Base-by-base conservation (phyloP, 352 stramenopile genomes). In the Pythium periplocum region DNA sequence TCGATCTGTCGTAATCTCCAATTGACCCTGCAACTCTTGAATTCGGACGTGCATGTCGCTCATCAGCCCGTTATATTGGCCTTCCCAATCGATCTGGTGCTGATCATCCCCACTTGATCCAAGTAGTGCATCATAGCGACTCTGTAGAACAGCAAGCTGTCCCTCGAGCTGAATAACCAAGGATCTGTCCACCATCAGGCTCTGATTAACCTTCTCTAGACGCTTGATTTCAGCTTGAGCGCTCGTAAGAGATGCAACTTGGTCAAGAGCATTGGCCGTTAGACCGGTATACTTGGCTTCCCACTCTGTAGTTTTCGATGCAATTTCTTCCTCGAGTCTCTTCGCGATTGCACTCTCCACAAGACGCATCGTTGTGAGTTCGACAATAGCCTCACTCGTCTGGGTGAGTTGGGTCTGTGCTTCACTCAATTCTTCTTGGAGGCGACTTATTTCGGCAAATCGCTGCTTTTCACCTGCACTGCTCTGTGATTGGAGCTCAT, bases 1-100 rank as follows among this genome's bases (percentile, higher is more conserved):
- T 9, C 51, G 57, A 0, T 10, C 46, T 36, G 57, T 58, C 51
- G 52, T 57, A 30, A 56, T 48, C 4, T 64, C 50, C 12, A 64
- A 42, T 26, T 64, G 57, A n/a, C 55, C 57, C n/a, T 64, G 57
- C 5, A 64, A 43, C 34, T 59, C 57, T 50, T 64, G 57, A 17
- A 64, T 64, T 2, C 57, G 57, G 4, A 64, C 57, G 30, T 64
- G 50, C 57, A 58, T 64, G 26, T 64, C 51, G 46, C 57, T 59
- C 57, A 64, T 64, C 32, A 64, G 36, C 1, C 50, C 57, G 32
- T 64, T 64, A 42, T 64, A 64, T 48, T 59, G 51, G 35, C 52
- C 46, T 41, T 64, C 57, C 57, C 57, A 64, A 11, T 64, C 57
- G 8, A 49, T 35, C 11, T 17, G 45, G 40, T 9, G 4, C 34